Evolutionary conservation across 306 rosid species (phyloP), one percentile per base, ranked within the genome.

Genomic region (Dryas octopetala): DNA sequence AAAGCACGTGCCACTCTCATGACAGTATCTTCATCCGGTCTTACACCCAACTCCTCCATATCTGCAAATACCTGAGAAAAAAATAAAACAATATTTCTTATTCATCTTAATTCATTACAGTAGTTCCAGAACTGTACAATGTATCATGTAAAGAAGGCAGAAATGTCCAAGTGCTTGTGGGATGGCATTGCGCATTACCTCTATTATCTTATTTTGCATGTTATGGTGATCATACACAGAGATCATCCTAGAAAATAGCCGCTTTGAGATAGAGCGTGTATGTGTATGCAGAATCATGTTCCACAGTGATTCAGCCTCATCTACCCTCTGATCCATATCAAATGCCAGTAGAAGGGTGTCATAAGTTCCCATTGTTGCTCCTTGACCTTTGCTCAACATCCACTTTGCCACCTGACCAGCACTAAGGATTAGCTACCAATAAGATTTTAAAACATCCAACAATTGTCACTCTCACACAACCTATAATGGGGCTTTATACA

Each of bases 321-420:
- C 97, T 16, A 90, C 88, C 85, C 99, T 89, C 66, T 75, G 69
- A 55, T 92, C 91, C 88, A 84, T 88, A 82, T 92, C 96, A 85
- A 92, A 95, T 65, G 99, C 97, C 70, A 92, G 76, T 57, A 95
- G 91, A 73, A 95, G 97, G 74, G 91, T 85, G 78, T 92, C 97
- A 32, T 89, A 95, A 3, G 97, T 92, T 80, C 92, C 97, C 96
- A 95, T 87, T 71, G 99, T 95, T 73, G 90, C 83, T 66, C 98
- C 97, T 80, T 92, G 97, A 62, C 97, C 99, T 85, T 85, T 92
- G 93, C 97, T 88, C 86, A 92, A 62, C 99, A 92, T 90, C 97
- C 97, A 92, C 85, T 95, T 95, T 8, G 99, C 93, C 80, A 95
- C 86, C 99, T 95, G 85, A 73, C 64, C 51, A 78, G 61, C 63